phyloP scores from a whole-genome alignment of 1,139 yeast genomes.

The Hansenula sp. region DNA sequence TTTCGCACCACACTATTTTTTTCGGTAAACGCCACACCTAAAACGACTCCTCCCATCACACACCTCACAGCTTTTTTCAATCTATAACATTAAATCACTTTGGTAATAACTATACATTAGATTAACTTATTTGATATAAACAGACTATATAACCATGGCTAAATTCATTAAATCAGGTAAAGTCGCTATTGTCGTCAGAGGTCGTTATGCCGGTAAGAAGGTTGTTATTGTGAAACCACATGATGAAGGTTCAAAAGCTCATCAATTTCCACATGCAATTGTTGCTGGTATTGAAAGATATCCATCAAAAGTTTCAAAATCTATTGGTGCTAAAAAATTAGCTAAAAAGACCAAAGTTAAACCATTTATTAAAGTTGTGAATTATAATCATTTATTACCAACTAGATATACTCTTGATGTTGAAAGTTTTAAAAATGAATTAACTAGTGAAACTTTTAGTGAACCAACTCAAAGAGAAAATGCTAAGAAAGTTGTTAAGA shows the following conservation, averaged over 20 bases:
- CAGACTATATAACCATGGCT: constrained; percentile 82
- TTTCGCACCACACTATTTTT: too few species aligned
- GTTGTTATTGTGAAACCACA: constrained; percentile 98
- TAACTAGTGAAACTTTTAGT: constrained; percentile 87
- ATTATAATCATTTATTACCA: constrained; percentile 99
- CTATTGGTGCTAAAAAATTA: constrained; percentile 92
- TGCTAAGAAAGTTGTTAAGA: constrained; percentile 98
- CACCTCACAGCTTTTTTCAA: too few species aligned
- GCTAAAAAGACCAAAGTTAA: constrained; percentile 97
- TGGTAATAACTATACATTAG: too few species aligned
- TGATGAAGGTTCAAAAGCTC: constrained; percentile 98
- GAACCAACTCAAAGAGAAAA: constrained; percentile 99
- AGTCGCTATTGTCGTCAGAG: constrained; percentile 99
- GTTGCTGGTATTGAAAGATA: constrained; percentile 99
- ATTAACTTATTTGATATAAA: too few species aligned
- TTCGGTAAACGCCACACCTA: too few species aligned
- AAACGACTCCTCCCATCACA: too few species aligned
- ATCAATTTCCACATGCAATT: constrained; percentile 98
- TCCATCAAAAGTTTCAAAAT: constrained; percentile 95
- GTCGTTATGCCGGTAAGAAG: constrained; percentile 99
- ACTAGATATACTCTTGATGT: constrained; percentile 98
- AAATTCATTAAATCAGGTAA: constrained; percentile 99
- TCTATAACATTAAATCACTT: too few species aligned
- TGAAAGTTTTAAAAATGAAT: constrained; percentile 88
- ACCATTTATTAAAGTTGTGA: constrained; percentile 97